These are phyloP conservation scores for Diversispora epigaea DNA, from an alignment of 192 early-diverging fungal genomes.

Conservation along the genomic window DNA sequence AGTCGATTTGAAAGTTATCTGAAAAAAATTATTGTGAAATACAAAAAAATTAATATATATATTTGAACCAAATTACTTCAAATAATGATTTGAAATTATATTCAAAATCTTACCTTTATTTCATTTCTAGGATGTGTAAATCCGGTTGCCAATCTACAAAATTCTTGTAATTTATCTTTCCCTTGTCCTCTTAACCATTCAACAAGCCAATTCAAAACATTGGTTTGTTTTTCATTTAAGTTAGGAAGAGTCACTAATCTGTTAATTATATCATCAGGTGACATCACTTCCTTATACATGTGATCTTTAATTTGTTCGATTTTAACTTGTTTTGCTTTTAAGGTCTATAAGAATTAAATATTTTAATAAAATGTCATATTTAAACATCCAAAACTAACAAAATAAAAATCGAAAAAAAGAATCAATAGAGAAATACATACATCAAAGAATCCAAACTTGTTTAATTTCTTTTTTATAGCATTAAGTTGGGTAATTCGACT, in stretches of 20 bases:
- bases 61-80: neutral
- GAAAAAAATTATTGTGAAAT: neutral
- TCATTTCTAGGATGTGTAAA: neutral
- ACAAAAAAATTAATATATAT: neutral
- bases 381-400: neutral
- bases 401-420: neutral
- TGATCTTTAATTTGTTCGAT: neutral
- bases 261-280: neutral
- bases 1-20: neutral
- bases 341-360: neutral
- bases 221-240: neutral
- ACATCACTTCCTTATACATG: neutral
- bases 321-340: neutral
- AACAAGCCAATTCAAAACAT: neutral
- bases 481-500: neutral
- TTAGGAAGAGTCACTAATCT: neutral
- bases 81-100: neutral
- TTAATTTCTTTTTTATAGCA: neutral
- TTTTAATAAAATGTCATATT: neutral
- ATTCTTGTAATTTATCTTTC: neutral
- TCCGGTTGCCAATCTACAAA: neutral
- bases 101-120: neutral
- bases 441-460: neutral
- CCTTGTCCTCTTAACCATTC: neutral
- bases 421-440: neutral